These are phyloP conservation scores for Mycena galericulata DNA, from an alignment of 768 basidiomycete species.

Conservation along the genomic window DNA sequence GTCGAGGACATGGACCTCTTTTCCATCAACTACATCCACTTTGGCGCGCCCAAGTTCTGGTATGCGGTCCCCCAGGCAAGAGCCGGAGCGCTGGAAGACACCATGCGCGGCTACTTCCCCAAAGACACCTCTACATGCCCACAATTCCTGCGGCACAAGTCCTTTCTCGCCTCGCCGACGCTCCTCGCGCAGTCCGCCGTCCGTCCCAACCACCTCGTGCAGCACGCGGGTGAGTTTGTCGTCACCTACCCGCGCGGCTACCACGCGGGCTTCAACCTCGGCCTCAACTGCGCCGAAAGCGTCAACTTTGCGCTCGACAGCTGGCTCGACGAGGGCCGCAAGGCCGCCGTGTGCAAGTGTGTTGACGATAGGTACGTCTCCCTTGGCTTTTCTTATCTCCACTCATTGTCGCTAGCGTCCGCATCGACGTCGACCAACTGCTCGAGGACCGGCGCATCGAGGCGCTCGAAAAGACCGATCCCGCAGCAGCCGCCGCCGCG, in stretches of 20 bases:
- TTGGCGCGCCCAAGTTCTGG: constrained; percentile 98
- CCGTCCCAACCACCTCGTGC: constrained; percentile 87
- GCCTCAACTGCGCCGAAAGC: constrained; percentile 96
- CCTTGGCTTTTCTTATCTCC: neutral
- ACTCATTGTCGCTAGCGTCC: constrained; percentile 68
- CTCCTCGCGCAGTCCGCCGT: constrained; percentile 84
- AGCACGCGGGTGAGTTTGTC: constrained; percentile 88
- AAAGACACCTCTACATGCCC: constrained; percentile 86
- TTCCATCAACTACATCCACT: constrained; percentile 99
- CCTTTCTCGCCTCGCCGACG: constrained; percentile 91
- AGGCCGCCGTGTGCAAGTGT: constrained; percentile 82
- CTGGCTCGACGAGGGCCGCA: constrained; percentile 91
- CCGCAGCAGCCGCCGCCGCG: constrained; percentile 24
- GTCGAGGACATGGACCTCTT: constrained; percentile 99
- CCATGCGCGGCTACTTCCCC: constrained; percentile 93
- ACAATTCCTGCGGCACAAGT: constrained; percentile 97
- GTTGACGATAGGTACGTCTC: constrained; percentile 73
- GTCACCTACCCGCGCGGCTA: constrained; percentile 96
- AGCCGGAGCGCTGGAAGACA: constrained; percentile 84
- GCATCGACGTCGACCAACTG: constrained; percentile 92
- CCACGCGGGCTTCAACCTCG: constrained; percentile 97
- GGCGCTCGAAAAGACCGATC: constrained; percentile 29
- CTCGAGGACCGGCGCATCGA: constrained; percentile 75
- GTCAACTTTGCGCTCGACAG: constrained; percentile 97
- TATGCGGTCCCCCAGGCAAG: constrained; percentile 94